Evolutionary conservation across 306 rosid species (phyloP), one percentile per base, ranked within the genome.

Genomic region (Sesbania bispinosa): DNA sequence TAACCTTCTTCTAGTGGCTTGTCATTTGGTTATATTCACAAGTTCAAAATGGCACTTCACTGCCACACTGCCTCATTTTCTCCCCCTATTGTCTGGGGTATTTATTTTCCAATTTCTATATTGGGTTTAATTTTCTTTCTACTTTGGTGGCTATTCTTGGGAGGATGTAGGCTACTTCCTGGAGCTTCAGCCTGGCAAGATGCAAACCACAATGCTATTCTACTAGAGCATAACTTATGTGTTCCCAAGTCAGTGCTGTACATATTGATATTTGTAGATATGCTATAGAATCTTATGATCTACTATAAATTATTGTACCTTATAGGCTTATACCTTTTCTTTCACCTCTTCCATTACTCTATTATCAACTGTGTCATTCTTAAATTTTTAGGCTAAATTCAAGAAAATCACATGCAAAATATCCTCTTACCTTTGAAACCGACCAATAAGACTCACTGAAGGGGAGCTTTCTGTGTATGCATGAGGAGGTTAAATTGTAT

Each of bases 261-360:
- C 41, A 78, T 71, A 71, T 78, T n/a, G n/a, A n/a, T n/a, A n/a
- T n/a, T 54, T 79, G 75, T 79, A 79, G 26, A 69, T 75, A 80
- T n/a, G n/a, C n/a, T n/a, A n/a, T n/a, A n/a, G n/a, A n/a, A n/a
- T n/a, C n/a, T n/a, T n/a, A n/a, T n/a, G n/a, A n/a, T n/a, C n/a
- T 54, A 50, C 52, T 60, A 47, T 58, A 15, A 58, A 29, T 65
- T 16, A 47, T n/a, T 73, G 57, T 65, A 39, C 51, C 57, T 48
- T 58, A 14, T 24, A 35, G n/a, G n/a, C n/a, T n/a, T n/a, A n/a
- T n/a, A n/a, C n/a, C 47, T 61, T 23, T 32, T 69, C 64, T 18
- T 27, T 42, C 39, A 62, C 36, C 60, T 69, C 26, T 77, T 41
- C 5, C 14, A 58, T 64, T 39, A 10, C n/a, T 38, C 5, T 27